Evolutionary conservation across 2,329 filamentous ascomycete genomes (phyloP), one percentile per base, ranked within the genome.

Genomic region (Diaporthe vexans): DNA sequence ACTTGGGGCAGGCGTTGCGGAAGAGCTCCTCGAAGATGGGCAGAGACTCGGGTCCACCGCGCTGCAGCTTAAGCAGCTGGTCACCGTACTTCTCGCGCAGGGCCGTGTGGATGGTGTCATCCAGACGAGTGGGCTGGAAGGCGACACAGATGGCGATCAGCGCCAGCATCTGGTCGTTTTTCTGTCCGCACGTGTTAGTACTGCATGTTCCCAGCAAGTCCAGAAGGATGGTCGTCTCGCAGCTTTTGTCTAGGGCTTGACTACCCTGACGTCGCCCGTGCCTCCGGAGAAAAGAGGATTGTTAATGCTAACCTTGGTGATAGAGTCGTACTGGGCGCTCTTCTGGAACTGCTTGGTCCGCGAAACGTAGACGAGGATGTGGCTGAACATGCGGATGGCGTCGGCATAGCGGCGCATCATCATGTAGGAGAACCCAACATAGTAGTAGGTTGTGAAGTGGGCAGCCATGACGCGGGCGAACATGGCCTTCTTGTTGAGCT

Each of bases 261-360:
- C 5, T 43, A 51, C 43, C 24, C 61, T 37, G 26, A 17, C 26
- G 43, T 35, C 43, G 24, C 26, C 46, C 43, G 29, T 17, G n/a
- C 15, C 19, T 52, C 4, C 3, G 13, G 15, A 19, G 26, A 52
- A n/a, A 67, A 11, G 21, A 15, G 46, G 4, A 24, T 51, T 21
- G 33, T 15, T 8, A 5, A n/a, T 54, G 40, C 72, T 74, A n/a
- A 74, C 72, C 73, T 99, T 99, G 81, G 94, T 95, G 86, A 98
- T 98, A 77, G 95, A 97, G 85, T 99, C 97, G 88, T 98, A 98
- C 88, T 98, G 94, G 37, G 94, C 94, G 84, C 95, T 97, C 92
- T 98, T 99, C 88, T 99, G 97, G 92, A 98, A 98, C 90, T 98
- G 98, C 94, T 99, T 99, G 83, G 97, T 99, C 81, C 97, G 91